A percentile compares a stretch with the other conserved stretches of the same genome.
These are phyloP conservation scores for Fusarium sp. DNA, from an alignment of 2,329 filamentous ascomycete species.

Conservation along the genomic window DNA sequence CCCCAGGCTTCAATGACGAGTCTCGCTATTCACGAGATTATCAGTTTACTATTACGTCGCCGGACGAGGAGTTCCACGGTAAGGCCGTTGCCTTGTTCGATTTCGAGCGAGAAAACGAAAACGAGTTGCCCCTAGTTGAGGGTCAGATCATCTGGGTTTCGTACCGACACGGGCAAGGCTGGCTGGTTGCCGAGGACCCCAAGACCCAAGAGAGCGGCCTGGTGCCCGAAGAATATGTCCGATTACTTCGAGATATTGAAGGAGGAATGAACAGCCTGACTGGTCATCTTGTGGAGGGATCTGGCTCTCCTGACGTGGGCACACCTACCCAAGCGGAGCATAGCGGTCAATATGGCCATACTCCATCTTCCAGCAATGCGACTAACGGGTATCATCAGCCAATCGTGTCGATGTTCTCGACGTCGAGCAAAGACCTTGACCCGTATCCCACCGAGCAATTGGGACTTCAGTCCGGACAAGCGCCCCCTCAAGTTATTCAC, in stretches of 20 bases:
- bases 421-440: slow-evolving; percentile 75
- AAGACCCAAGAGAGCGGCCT: slow-evolving; percentile 93
- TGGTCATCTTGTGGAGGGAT: slow-evolving; percentile 66
- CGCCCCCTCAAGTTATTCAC: slow-evolving; percentile 73
- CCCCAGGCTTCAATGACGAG: slow-evolving; percentile 68
- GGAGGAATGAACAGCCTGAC: slow-evolving; percentile 83
- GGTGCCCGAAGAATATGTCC: slow-evolving; percentile 96
- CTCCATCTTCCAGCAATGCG: slow-evolving; percentile 57
- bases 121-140: slow-evolving; percentile 90
- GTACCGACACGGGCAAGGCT: slow-evolving; percentile 95
- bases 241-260: slow-evolving; percentile 91
- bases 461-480: slow-evolving; percentile 70
- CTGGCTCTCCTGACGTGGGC: slow-evolving; percentile 64
- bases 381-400: slow-evolving; percentile 76
- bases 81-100: slow-evolving; percentile 96
- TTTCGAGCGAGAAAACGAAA: slow-evolving; percentile 95
- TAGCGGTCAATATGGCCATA: slow-evolving; percentile 57
- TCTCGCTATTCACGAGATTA: slow-evolving; percentile 91
- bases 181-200: slow-evolving; percentile 96
- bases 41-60: slow-evolving; percentile 93
- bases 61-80: slow-evolving; percentile 97
- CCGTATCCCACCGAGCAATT: slow-evolving; percentile 74
- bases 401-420: slow-evolving; percentile 75
- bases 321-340: slow-evolving; percentile 73
- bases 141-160: slow-evolving; percentile 97